These are phyloP conservation scores for Handroanthus guayacan DNA, from an alignment of 257 asterid genomes.

Conservation along the genomic window DNA sequence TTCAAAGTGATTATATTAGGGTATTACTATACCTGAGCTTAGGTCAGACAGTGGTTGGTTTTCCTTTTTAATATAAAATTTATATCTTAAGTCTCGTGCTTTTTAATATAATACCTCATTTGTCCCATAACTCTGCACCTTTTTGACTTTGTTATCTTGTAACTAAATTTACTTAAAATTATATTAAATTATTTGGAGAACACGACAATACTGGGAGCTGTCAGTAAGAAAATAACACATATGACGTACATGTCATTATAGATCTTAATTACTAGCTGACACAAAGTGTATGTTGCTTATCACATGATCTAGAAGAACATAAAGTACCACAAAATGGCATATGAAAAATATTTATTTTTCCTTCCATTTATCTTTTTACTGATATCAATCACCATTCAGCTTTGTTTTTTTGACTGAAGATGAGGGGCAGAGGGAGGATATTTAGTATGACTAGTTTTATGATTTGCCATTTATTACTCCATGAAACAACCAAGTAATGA, in stretches of 20 bases:
- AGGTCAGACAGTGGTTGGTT: background rate
- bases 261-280: slow-evolving; percentile 22
- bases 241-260: background rate
- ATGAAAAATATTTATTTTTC: background rate
- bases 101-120: background rate
- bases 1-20: background rate
- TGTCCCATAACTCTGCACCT: slow-evolving; percentile 13
- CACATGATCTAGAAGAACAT: slow-evolving; percentile 14
- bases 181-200: background rate
- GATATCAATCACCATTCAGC: slow-evolving; percentile 6
- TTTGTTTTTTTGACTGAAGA: slow-evolving; percentile 28
- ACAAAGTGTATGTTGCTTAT: background rate
- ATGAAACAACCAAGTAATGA: background rate
- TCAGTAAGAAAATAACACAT: slow-evolving; percentile 12
- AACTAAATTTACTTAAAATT: slow-evolving; percentile 16
- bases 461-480: slow-evolving; percentile 30
- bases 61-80: background rate
- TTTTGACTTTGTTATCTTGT: slow-evolving; percentile 25
- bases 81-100: slow-evolving; percentile 9
- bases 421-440: slow-evolving; percentile 19
- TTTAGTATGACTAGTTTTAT: slow-evolving; percentile 29
- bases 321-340: background rate
- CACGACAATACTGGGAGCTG: slow-evolving; percentile 1
- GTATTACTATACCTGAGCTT: slow-evolving; percentile 2
- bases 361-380: slow-evolving; percentile 5